A percentile compares a stretch with the other conserved stretches of the same genome.
phyloP scores from a whole-genome alignment of 2,329 filamentous ascomycete genomes.

The Mycocentrospora acerina region DNA sequence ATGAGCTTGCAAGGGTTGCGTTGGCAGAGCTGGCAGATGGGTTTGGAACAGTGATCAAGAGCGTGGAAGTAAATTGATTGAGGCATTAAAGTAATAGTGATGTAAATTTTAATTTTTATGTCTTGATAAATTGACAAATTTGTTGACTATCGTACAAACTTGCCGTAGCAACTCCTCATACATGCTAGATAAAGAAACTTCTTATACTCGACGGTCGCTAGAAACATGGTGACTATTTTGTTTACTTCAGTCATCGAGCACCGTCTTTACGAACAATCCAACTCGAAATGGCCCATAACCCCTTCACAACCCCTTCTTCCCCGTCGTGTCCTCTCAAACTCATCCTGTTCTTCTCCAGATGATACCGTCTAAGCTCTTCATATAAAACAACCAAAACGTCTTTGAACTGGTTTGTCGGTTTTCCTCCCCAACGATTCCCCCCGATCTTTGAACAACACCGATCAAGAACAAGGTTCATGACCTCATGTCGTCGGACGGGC shows the following conservation, averaged over 20 bases:
- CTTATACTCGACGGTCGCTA: too few relatives aligned
- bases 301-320: slow-evolving; percentile 41
- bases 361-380: slow-evolving; percentile 27
- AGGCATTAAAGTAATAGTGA: too few relatives aligned
- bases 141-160: too few relatives aligned
- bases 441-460: slow-evolving; percentile 30
- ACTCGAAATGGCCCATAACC: slow-evolving; percentile 44
- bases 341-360: slow-evolving; percentile 22
- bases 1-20: slow-evolving; percentile 51
- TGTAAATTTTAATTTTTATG: too few relatives aligned
- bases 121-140: too few relatives aligned
- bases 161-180: too few relatives aligned
- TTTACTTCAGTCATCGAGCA: too few relatives aligned
- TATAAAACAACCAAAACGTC: slow-evolving; percentile 25
- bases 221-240: too few relatives aligned
- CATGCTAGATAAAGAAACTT: too few relatives aligned
- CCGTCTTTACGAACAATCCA: too few relatives aligned
- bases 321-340: slow-evolving; percentile 29
- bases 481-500: slow-evolving; percentile 18
- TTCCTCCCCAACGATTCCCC: slow-evolving; percentile 13
- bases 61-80: slow-evolving; percentile 47
- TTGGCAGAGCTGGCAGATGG: slow-evolving; percentile 64
- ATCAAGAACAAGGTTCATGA: slow-evolving; percentile 29
- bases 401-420: slow-evolving; percentile 26
- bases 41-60: slow-evolving; percentile 62